phyloP scores from a whole-genome alignment of 352 stramenopile genomes.

The Phytophthora chlamydospora region DNA sequence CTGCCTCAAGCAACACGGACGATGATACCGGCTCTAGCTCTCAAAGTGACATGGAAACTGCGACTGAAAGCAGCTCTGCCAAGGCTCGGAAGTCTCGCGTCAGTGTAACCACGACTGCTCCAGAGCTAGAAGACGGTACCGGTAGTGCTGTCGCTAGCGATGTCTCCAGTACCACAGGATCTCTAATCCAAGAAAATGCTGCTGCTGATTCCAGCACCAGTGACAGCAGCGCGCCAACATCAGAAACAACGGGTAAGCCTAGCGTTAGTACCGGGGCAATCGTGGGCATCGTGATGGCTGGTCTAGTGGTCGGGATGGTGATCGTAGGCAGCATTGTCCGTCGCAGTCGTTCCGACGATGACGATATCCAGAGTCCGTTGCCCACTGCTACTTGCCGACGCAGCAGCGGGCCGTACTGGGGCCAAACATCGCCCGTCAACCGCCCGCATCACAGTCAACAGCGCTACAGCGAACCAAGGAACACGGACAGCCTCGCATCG shows the following conservation, averaged over 20 bases:
- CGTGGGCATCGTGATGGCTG: conserved; percentile 1
- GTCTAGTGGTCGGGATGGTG: not conserved
- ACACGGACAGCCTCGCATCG: conserved; percentile 1
- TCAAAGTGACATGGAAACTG: not conserved
- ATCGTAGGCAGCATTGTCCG: conserved; percentile 2
- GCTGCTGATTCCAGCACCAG: not conserved
- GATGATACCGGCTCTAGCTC: not conserved
- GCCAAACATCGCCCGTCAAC: conserved; percentile 7
- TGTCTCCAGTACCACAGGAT: not conserved
- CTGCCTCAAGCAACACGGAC: not conserved
- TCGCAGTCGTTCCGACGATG: not conserved
- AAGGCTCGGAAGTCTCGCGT: not conserved
- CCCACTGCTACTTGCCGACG: not conserved
- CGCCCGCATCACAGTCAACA: not conserved
- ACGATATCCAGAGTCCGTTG: conserved; percentile 4
- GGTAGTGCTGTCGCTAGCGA: not conserved
- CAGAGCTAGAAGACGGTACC: not conserved
- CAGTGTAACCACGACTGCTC: conserved; percentile 3
- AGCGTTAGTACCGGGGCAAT: not conserved
- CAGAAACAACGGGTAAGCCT: not conserved
- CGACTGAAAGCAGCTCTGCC: not conserved
- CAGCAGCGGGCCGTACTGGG: conserved; percentile 3
- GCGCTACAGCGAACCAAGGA: conserved; percentile 7
- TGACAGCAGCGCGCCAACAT: not conserved
- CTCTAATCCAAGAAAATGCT: not conserved